Conservation (phyloP, 2,329 filamentous ascomycete genomes). For the Zymoseptoria pseudotritici region DNA sequence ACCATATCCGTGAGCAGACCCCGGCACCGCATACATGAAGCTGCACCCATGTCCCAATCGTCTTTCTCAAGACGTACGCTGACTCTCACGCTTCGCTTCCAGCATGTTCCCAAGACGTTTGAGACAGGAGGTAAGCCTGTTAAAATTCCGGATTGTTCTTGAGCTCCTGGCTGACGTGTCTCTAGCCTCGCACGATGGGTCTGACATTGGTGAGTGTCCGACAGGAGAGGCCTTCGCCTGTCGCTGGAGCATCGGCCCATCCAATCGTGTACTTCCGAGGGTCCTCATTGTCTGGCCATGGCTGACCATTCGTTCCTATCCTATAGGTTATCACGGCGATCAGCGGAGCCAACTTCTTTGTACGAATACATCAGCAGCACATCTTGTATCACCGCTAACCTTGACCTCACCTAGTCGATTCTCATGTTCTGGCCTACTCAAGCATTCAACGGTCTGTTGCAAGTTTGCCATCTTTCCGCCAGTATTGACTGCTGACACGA, state of each 20-base stretch:
- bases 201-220: constrained; percentile 23
- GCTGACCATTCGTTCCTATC: neutral
- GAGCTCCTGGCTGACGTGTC: constrained; percentile 38
- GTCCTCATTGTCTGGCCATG: neutral
- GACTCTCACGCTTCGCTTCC: neutral
- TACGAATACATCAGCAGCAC: neutral
- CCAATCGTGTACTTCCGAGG: too few relatives aligned
- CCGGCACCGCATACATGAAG: neutral
- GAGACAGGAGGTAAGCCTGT: constrained; percentile 6
- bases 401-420: constrained; percentile 10
- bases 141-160: constrained; percentile 21
- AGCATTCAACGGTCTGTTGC: constrained; percentile 16
- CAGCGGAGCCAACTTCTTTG: constrained; percentile 33
- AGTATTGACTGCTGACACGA: neutral
- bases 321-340: constrained; percentile 32
- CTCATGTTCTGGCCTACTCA: constrained; percentile 57
- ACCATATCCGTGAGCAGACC: constrained; percentile 1
- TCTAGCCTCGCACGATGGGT: constrained; percentile 25
- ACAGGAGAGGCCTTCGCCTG: neutral
- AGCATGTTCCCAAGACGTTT: constrained; percentile 25
- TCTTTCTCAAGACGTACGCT: neutral
- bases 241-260: neutral
- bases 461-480: neutral
- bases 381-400: neutral
- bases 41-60: constrained; percentile 24